Evolutionary conservation across 306 rosid species (phyloP).

Genomic region (Quercus ilex): DNA sequence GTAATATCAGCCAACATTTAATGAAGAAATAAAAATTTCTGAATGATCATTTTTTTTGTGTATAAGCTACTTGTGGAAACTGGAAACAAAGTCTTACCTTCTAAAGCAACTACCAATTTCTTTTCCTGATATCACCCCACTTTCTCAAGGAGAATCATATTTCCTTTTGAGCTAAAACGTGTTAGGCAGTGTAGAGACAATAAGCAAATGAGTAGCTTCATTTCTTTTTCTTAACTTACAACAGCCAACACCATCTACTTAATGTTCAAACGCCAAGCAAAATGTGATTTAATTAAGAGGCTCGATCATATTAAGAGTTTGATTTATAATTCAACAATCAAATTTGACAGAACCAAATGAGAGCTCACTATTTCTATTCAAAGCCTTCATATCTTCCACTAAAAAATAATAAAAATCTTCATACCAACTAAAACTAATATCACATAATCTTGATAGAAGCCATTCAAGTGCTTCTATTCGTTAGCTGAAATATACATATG

Average conservation of each 20-base stretch:
- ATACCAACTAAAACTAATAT: neutral
- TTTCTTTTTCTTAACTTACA: too few species aligned
- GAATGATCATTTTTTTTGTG: too few species aligned
- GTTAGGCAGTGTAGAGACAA: neutral
- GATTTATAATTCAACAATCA: neutral
- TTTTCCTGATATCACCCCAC: too few species aligned
- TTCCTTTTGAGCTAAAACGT: neutral
- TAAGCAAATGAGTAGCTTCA: neutral
- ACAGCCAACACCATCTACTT: too few species aligned
- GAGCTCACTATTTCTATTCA: neutral
- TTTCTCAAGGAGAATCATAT: too few species aligned
- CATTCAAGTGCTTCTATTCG: slow-evolving; percentile 27
- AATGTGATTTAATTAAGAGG: neutral
- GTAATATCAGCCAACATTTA: too few species aligned
- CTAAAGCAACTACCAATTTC: too few species aligned
- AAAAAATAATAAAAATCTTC: neutral
- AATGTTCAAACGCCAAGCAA: neutral
- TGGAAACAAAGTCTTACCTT: too few species aligned
- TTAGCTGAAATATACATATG: slow-evolving; percentile 24
- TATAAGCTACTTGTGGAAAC: too few species aligned
- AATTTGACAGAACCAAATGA: neutral
- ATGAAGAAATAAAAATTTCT: too few species aligned
- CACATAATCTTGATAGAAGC: slow-evolving; percentile 1
- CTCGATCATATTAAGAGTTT: too few species aligned
- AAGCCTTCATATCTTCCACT: neutral